Evolutionary conservation across 2,329 filamentous ascomycete genomes (phyloP).

Genomic region (Penicillium sp.): DNA sequence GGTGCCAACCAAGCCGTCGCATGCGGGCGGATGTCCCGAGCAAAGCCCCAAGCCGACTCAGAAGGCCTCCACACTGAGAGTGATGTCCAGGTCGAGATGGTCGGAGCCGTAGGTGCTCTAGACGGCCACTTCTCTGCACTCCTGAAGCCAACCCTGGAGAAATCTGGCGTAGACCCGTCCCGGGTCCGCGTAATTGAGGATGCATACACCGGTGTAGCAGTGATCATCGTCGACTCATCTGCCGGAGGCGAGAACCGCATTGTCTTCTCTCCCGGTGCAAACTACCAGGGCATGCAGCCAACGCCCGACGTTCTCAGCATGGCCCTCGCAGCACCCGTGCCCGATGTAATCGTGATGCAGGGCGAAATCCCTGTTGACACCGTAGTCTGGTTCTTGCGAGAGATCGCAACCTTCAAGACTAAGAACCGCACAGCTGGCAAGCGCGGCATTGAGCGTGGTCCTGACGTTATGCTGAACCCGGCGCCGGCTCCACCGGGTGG

Average conservation of each 20-base stretch:
- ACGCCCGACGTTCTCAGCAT: constrained; percentile 39
- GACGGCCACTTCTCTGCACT: constrained; percentile 64
- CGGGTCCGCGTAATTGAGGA: constrained; percentile 50
- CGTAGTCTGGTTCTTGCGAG: constrained; percentile 60
- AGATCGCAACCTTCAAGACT: constrained; percentile 32
- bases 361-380: constrained; percentile 72
- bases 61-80: constrained; percentile 19
- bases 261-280: constrained; percentile 70
- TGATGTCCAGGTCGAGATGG: constrained; percentile 62
- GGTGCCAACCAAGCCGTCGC: constrained; percentile 95
- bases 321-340: constrained; percentile 42
- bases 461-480: constrained; percentile 78
- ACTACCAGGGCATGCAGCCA: constrained; percentile 51
- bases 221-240: constrained; percentile 73
- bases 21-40: constrained; percentile 74
- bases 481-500: constrained; percentile 76
- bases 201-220: constrained; percentile 66
- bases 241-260: constrained; percentile 74
- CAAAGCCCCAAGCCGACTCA: constrained; percentile 32
- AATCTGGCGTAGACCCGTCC: constrained; percentile 62
- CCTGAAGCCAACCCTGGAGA: constrained; percentile 59
- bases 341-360: constrained; percentile 71
- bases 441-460: constrained; percentile 36
- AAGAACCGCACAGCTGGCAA: constrained; percentile 46
- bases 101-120: constrained; percentile 66